phyloP scores from a whole-genome alignment of 2,329 filamentous ascomycete genomes.

The Chaetoscypha palmicola region DNA sequence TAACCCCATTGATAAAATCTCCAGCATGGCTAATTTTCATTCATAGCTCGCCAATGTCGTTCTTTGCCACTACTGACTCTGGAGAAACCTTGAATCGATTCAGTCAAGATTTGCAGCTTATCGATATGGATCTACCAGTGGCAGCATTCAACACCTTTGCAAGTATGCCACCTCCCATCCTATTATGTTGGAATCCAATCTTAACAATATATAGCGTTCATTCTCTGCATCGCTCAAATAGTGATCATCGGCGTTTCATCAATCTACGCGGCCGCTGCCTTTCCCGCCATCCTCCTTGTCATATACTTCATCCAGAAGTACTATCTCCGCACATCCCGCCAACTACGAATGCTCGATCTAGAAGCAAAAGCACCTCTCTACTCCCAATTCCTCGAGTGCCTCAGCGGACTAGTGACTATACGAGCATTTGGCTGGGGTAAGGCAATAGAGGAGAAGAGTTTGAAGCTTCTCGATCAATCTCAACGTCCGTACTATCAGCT shows the following conservation, averaged over 20 bases:
- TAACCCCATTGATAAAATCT: not conserved
- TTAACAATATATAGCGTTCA: conserved; percentile 2
- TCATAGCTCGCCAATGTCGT: conserved; percentile 33
- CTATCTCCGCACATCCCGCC: conserved; percentile 42
- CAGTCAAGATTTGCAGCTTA: conserved; percentile 25
- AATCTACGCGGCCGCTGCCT: conserved; percentile 10
- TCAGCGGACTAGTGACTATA: conserved; percentile 39
- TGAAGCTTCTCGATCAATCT: conserved; percentile 35
- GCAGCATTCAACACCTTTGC: conserved; percentile 2
- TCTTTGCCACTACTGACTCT: conserved; percentile 21
- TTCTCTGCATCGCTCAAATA: conserved; percentile 25
- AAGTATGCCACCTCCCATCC: not conserved
- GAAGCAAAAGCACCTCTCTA: conserved; percentile 40
- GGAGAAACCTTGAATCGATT: conserved; percentile 21
- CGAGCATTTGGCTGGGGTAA: conserved; percentile 39
- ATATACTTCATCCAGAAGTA: conserved; percentile 33
- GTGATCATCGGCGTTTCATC: conserved; percentile 33
- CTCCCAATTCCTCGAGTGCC: conserved; percentile 41
- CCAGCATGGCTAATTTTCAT: conserved; percentile 1
- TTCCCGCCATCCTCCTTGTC: conserved; percentile 21
- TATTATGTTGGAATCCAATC: not conserved
- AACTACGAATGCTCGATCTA: conserved; percentile 43
- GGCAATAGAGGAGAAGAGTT: not conserved
- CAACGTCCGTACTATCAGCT: conserved; percentile 52
- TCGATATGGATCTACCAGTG: conserved; percentile 26